A percentile compares a stretch with the other conserved stretches of the same genome.
Conservation (phyloP, 192 early-diverging fungal genomes). For the Pilaira anomala region DNA sequence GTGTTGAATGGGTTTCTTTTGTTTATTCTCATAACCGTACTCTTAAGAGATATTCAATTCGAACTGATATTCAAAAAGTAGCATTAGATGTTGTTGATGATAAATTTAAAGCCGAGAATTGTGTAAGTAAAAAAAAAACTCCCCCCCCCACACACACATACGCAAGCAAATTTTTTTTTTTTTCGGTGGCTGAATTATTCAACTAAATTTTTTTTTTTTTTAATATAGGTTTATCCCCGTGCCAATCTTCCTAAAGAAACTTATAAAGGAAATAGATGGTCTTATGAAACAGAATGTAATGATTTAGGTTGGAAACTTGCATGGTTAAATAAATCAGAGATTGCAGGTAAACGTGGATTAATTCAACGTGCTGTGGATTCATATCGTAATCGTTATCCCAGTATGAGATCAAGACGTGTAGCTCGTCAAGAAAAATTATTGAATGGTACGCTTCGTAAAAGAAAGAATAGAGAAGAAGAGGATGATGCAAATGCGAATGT, state of each 20-base stretch:
- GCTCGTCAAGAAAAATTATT: slow-evolving; percentile 69
- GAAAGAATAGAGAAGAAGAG: slow-evolving; percentile 32
- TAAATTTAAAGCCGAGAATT: slow-evolving; percentile 70
- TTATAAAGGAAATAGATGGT: slow-evolving; percentile 80
- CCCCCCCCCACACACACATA: neutral
- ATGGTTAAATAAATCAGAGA: slow-evolving; percentile 64
- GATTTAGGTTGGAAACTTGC: slow-evolving; percentile 82
- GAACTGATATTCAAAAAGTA: slow-evolving; percentile 71
- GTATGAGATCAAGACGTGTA: slow-evolving; percentile 69
- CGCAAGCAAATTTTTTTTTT: neutral
- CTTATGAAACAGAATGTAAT: slow-evolving; percentile 85
- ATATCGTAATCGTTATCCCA: slow-evolving; percentile 67
- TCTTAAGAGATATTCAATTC: slow-evolving; percentile 57
- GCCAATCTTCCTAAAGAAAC: slow-evolving; percentile 59
- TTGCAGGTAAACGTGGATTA: slow-evolving; percentile 69
- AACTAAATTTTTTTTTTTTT: slow-evolving; percentile 7
- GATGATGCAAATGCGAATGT: slow-evolving; percentile 4
- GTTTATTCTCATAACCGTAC: slow-evolving; percentile 66
- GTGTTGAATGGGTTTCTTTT: slow-evolving; percentile 66
- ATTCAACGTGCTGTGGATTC: slow-evolving; percentile 85
- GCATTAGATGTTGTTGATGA: slow-evolving; percentile 42
- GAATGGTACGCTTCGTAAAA: slow-evolving; percentile 50
- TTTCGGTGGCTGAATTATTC: neutral
- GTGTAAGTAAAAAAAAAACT: slow-evolving; percentile 50
- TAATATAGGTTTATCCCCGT: slow-evolving; percentile 61